Evolutionary conservation across 2,329 filamentous ascomycete species (phyloP), one percentile per base, ranked within the genome.

Genomic region (Chaetothyriales sp.): DNA sequence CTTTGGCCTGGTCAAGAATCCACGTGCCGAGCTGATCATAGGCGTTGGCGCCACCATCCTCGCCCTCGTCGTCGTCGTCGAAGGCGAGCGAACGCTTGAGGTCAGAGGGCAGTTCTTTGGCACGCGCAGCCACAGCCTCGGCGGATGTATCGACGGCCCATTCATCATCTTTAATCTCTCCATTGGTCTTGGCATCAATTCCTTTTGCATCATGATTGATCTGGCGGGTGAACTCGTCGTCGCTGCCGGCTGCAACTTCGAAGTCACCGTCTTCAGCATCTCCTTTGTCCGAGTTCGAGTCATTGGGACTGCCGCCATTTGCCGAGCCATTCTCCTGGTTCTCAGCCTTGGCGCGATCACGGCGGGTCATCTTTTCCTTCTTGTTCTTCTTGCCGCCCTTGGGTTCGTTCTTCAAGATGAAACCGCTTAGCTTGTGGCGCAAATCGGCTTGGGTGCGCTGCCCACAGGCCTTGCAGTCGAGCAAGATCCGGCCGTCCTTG

Each of bases 381-480:
- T 95, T 97, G 77, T 95, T 88, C 73, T 94, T 95, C 80, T 95
- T 95, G 43, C 81, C 80, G 71, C 88, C 88, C 76, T 94, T 94
- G 63, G 87, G 84, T 69, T 88, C 83, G 68, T 92, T 94, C 80
- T 97, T 97, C 68, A 97, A 74, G 68, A 98, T 95, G 77, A 95
- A 98, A 57, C 87, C 86, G 70, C 86, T 94, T 60, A 98, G 83
- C 78, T 98, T 98, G 69, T 94, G 82, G 66, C 89, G 88, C 60
- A 89, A 77, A 65, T 97, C 90, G 51, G 95, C 90, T 58, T 92
- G 84, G 60, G 85, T 85, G 65, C 88, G 89, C 72, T 94, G 86
- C 67, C 92, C 92, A 67, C 92, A 98, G 57, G 92, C 92, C 76
- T 98, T 98, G 84, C 92, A 98, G 73, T 98, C 92, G 61, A 97